Conservation (phyloP, 306 rosid species). For the Argentina anserina region DNA sequence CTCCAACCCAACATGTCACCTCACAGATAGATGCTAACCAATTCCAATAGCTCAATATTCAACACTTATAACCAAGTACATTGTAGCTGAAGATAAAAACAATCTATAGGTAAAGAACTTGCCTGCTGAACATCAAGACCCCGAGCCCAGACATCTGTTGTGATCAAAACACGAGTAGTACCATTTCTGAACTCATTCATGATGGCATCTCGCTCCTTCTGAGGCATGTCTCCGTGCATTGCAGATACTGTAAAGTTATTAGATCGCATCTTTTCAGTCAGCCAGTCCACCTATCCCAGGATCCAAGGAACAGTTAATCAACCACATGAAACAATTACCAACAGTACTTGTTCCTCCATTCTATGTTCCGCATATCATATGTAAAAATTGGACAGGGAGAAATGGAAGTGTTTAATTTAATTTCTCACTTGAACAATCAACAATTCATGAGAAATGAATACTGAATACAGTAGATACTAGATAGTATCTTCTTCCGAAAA, state of each 20-base stretch:
- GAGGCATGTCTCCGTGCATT: slow-evolving; percentile 99
- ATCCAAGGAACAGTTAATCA: background rate
- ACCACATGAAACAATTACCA: background rate
- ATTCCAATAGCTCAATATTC: background rate
- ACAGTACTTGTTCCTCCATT: background rate
- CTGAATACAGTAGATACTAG: no score
- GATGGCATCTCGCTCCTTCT: slow-evolving; percentile 92
- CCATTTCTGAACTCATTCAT: slow-evolving; percentile 92
- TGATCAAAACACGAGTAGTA: slow-evolving; percentile 86
- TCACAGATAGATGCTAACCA: background rate
- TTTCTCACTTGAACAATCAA: background rate
- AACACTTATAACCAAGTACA: background rate
- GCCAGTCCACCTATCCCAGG: slow-evolving; percentile 85
- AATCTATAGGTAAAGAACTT: slow-evolving; percentile 23
- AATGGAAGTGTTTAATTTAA: background rate
- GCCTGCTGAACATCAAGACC: slow-evolving; percentile 99
- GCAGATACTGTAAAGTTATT: slow-evolving; percentile 90
- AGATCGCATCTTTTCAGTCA: slow-evolving; percentile 93
- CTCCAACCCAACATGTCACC: background rate
- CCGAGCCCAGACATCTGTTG: slow-evolving; percentile 99
- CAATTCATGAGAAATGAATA: background rate
- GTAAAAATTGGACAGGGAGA: background rate
- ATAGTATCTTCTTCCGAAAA: background rate
- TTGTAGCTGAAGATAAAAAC: slow-evolving; percentile 3
- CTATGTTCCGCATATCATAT: background rate